Percentiles rank a stretch among this genome's conserved stretches.
phyloP scores from a whole-genome alignment of 2,329 filamentous ascomycete species.

The Fusarium vanettenii region DNA sequence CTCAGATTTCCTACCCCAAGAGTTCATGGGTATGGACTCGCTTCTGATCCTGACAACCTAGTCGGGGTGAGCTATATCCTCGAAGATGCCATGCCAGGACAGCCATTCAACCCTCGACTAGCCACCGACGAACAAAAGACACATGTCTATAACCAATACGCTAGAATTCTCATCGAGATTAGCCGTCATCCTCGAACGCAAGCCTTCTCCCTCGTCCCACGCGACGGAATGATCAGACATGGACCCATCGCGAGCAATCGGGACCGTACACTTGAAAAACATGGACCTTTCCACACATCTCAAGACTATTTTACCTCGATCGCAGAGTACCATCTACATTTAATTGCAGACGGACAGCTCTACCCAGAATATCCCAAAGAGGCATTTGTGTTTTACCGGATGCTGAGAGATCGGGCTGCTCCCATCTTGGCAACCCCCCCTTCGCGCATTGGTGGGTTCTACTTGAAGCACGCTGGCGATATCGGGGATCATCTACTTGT shows the following conservation, averaged over 20 bases:
- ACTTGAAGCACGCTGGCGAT: constrained; percentile 14
- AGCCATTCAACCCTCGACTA: constrained; percentile 14
- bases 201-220: constrained; percentile 3
- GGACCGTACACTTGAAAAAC: background rate
- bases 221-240: background rate
- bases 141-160: constrained; percentile 12
- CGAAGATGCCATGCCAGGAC: constrained; percentile 40
- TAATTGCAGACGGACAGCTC: constrained; percentile 12
- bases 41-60: constrained; percentile 28
- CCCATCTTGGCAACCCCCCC: background rate
- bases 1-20: constrained; percentile 41
- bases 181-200: background rate
- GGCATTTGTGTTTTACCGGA: constrained; percentile 1
- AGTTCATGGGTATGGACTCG: constrained; percentile 39
- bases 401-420: constrained; percentile 2
- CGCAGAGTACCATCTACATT: background rate
- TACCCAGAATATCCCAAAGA: constrained; percentile 8
- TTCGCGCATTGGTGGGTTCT: background rate
- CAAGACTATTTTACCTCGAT: background rate
- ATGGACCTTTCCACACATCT: background rate
- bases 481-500: constrained; percentile 8
- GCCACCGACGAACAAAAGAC: constrained; percentile 14
- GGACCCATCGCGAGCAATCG: constrained; percentile 14
- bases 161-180: constrained; percentile 1
- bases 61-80: constrained; percentile 45